Evolutionary conservation across 441 rosid genomes (phyloP), one percentile per base, ranked within the genome.

Genomic region (Adansonia madagascariensis): DNA sequence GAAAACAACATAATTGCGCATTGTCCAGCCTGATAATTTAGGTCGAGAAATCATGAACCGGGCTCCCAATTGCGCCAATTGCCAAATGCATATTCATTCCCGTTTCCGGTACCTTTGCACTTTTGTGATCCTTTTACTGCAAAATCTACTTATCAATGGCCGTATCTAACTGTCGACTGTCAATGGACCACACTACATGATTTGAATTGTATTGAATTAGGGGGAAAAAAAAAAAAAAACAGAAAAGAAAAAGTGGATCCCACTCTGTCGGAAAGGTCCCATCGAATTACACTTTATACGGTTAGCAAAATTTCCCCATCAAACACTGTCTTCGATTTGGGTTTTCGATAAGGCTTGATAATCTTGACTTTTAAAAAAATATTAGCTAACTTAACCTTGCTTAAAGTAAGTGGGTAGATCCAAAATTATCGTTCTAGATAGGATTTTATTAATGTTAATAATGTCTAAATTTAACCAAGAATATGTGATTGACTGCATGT

Each of bases 1-100:
- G 5, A 6, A 43, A 27, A 24, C 4, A 47, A 61, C 20, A 49
- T 80, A 68, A 76, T 76, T 71, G 61, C 80, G 77, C 83, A 67
- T 80, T 80, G 75, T 39, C 56, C 77, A 27, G 46, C 24, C 18
- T 47, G 60, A 14, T 31, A 14, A 24, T 39, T 52, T 64, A 18
- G 46, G 44, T 6, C 0, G 67, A 53, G 8, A 50, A 50, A 22
- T 22, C 43, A 52, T 39, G 53, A 31, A 24, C 46, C 39, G 5
- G n/a, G 43, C 43, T 12, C 66, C 41, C 43, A 3, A 60, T 60
- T 10, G 64, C 31, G 31, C 31, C 31, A 27, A 27, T 27, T 27
- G 31, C 31, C 64, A 35, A 10, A 60, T 22, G 39, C 64, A 60
- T n/a, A n/a, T 1, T 14, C 35, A 27, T 35, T 61, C 17, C 15